Evolutionary conservation across 2,329 filamentous ascomycete species (phyloP), one percentile per base, ranked within the genome.

Genomic region (Colletotrichum destructivum): DNA sequence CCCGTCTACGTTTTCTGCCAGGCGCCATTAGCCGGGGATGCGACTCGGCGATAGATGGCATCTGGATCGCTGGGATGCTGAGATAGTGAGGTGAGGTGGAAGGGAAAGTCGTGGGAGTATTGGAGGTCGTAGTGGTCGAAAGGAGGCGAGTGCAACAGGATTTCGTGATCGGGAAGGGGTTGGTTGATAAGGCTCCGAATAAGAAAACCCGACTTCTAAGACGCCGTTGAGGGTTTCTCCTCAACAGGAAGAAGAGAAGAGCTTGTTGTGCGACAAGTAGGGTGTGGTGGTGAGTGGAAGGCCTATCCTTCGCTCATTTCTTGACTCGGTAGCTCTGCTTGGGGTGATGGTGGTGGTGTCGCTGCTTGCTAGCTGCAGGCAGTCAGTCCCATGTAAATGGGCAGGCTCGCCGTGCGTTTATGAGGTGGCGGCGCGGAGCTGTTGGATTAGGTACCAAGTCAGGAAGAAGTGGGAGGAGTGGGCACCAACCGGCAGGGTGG

Each of bases 41-140:
- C 51, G 72, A 71, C 59, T 73, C 71, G 54, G 73, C 72, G 46
- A 74, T 62, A 21, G 71, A 74, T 31, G 73, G 71, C 73, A 74
- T 74, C 11, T 23, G 42, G 16, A n/a, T 54, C 44, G 49, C 31
- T 66, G 66, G n/a, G 44, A 16, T 38, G 6, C 31, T 51, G 15
- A n/a, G n/a, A 55, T 3, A 21, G 12, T 9, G 52, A 55, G 52
- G 2, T 11, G 54, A 40, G 2, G 16, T 13, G 18, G n/a, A 21
- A 26, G 15, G 8, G 2, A n/a, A 12, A 21, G 35, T 38, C 18
- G 54, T 40, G 6, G 31, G 26, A 35, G 26, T 35, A 21, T n/a
- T 11, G 16, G 26, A 9, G 9, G 46, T 6, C 13, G 15, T 52
- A n/a, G 31, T 52, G n/a, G 60, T 40, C 16, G 49, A 23, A 55